Evolutionary conservation across 306 rosid species (phyloP), one percentile per base, ranked within the genome.

Genomic region (Malus sylvestris): DNA sequence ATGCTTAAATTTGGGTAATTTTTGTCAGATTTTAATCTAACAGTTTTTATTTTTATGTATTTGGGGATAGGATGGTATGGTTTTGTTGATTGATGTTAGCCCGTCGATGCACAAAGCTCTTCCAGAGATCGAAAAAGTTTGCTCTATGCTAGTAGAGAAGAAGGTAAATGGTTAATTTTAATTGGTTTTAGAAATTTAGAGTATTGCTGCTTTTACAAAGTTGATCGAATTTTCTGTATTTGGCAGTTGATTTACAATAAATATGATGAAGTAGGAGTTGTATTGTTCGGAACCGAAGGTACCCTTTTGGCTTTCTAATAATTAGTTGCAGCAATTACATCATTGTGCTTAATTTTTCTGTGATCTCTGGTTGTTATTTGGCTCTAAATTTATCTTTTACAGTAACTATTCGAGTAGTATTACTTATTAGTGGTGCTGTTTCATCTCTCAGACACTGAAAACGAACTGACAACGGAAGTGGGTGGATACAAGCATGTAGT

Each of bases 251-350:
- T 93, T 27, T 87, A 73, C 82, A 80, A 13, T 80, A 94, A 85
- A 76, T 78, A 67, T 70, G 96, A 94, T 83, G 87, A 87, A 85
- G 93, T 90, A 58, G 98, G 96, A 53, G 67, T 90, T 62, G 76
- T 94, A 80, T 83, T 94, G 80, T 91, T 94, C 71, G 98, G 98
- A 63, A 78, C 97, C 12, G 72, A 85, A 91, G 94, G 98, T 94
- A 75, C 70, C 12, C 27, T 67, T 67, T 79, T n/a, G 22, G 66
- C 67, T 76, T 35, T 72, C 29, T 68, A 5, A 38, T 45, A 15
- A 62, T 65, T 74, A 44, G 32, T 44, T 60, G 16, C 33, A 18
- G 16, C 11, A n/a, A 44, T 29, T 29, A 44, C 40, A 25, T 29
- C 13, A 13, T 13, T 76, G 9, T 57, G 45, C 44, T 68, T 20